These are phyloP conservation scores for Xerocomus minutiporus DNA, from an alignment of 1,284 basidiomycete species.

Conservation along the genomic window DNA sequence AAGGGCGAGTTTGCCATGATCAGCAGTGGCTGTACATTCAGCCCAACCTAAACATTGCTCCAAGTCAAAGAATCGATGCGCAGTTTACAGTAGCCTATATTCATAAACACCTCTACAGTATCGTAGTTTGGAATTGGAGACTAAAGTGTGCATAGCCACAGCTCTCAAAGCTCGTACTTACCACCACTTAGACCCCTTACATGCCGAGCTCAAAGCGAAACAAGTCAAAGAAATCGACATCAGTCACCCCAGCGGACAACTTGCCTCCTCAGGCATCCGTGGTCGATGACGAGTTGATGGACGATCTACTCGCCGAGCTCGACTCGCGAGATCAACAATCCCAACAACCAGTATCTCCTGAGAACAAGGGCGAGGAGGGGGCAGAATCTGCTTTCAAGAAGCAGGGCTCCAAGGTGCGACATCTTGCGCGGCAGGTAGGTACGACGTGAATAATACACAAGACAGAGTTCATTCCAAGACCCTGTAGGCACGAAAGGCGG, in stretches of 20 bases:
- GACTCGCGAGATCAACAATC: constrained; percentile 54
- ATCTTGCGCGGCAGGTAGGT: constrained; percentile 75
- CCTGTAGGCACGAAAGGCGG: constrained; percentile 71
- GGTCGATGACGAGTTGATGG: constrained; percentile 55
- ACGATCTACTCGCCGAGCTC: constrained; percentile 69
- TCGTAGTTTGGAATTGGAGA: neutral
- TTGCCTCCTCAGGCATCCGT: constrained; percentile 17
- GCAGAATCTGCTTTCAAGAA: constrained; percentile 40
- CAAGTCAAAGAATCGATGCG: neutral
- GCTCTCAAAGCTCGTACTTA: neutral
- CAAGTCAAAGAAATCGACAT: constrained; percentile 48
- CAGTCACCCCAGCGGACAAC: constrained; percentile 21
- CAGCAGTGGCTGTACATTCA: constrained; percentile 10
- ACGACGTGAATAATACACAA: neutral
- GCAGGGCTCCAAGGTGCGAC: constrained; percentile 68
- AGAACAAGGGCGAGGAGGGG: constrained; percentile 38
- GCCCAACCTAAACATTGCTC: neutral
- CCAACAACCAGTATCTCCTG: constrained; percentile 39
- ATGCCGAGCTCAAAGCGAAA: constrained; percentile 46
- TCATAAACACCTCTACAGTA: neutral
- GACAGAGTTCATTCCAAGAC: constrained; percentile 1
- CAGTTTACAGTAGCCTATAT: neutral
- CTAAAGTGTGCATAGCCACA: constrained; percentile 12
- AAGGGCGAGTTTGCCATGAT: constrained; percentile 8
- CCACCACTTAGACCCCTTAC: neutral